Evolutionary conservation across 2,329 filamentous ascomycete species (phyloP).

Genomic region (Cladophialophora bantiana): DNA sequence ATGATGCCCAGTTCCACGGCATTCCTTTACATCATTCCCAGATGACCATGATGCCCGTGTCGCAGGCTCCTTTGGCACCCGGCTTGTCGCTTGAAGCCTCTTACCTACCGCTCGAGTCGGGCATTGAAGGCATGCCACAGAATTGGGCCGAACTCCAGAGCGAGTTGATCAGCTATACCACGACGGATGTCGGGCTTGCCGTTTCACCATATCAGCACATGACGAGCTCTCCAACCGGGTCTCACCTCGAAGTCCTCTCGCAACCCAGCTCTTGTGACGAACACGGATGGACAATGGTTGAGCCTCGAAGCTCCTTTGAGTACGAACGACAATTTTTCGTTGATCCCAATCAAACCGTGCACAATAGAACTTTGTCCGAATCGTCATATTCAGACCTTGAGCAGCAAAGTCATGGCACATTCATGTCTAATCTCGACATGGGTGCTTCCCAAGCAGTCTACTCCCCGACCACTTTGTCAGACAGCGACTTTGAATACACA

Average conservation of each 20-base stretch:
- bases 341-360: constrained; percentile 89
- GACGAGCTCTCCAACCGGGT: constrained; percentile 74
- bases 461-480: constrained; percentile 81
- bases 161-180: constrained; percentile 66
- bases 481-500: constrained; percentile 65
- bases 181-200: constrained; percentile 56
- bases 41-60: constrained; percentile 64
- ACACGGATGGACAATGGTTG: constrained; percentile 84
- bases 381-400: constrained; percentile 78
- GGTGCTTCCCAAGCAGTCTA: constrained; percentile 76
- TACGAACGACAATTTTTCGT: constrained; percentile 75
- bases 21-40: constrained; percentile 54
- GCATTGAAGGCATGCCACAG: constrained; percentile 70
- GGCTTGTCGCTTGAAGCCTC: constrained; percentile 67
- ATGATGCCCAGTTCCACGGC: constrained; percentile 65
- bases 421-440: constrained; percentile 82
- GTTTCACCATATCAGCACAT: constrained; percentile 53
- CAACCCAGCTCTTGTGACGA: constrained; percentile 80
- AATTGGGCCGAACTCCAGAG: constrained; percentile 82
- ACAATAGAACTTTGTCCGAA: constrained; percentile 85
- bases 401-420: constrained; percentile 65
- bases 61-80: constrained; percentile 68
- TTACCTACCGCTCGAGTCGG: constrained; percentile 61
- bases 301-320: constrained; percentile 76
- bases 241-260: constrained; percentile 85